Evolutionary conservation across 1,139 yeast species (phyloP).

Genomic region (Blastobotrys illinoisensis): DNA sequence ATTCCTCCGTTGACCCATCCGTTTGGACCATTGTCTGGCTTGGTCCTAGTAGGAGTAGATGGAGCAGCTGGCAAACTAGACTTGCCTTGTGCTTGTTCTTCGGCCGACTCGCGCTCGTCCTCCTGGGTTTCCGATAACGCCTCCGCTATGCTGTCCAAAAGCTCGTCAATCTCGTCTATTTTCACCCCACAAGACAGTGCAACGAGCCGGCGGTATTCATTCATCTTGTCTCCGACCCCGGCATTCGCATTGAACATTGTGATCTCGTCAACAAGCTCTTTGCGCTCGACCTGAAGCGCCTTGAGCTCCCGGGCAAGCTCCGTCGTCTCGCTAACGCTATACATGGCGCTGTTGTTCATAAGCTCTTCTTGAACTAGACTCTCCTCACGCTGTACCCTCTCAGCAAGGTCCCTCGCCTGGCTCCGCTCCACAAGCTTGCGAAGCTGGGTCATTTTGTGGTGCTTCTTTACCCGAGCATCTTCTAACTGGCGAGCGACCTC

Average conservation of each 20-base stretch:
- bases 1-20: not conserved
- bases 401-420: slow-evolving; percentile 50
- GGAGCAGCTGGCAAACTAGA: not conserved
- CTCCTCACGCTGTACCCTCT: slow-evolving; percentile 44
- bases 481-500: slow-evolving; percentile 21
- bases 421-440: slow-evolving; percentile 46
- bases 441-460: slow-evolving; percentile 34
- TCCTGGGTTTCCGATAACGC: slow-evolving; percentile 29
- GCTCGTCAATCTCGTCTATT: slow-evolving; percentile 74
- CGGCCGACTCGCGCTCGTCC: slow-evolving; percentile 14
- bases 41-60: not conserved
- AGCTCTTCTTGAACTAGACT: slow-evolving; percentile 33
- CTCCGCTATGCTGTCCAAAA: slow-evolving; percentile 53
- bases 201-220: slow-evolving; percentile 73
- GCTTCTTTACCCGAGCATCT: slow-evolving; percentile 18
- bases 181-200: slow-evolving; percentile 78
- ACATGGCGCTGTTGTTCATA: slow-evolving; percentile 16
- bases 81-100: not conserved
- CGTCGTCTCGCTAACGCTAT: slow-evolving; percentile 24
- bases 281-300: slow-evolving; percentile 45
- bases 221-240: slow-evolving; percentile 54
- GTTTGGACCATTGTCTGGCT: not conserved
- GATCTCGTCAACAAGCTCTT: slow-evolving; percentile 40
- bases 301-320: slow-evolving; percentile 39
- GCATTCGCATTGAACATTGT: slow-evolving; percentile 44